Base-by-base conservation (phyloP, 768 basidiomycete genomes). In the Austroboletus eburneus region DNA sequence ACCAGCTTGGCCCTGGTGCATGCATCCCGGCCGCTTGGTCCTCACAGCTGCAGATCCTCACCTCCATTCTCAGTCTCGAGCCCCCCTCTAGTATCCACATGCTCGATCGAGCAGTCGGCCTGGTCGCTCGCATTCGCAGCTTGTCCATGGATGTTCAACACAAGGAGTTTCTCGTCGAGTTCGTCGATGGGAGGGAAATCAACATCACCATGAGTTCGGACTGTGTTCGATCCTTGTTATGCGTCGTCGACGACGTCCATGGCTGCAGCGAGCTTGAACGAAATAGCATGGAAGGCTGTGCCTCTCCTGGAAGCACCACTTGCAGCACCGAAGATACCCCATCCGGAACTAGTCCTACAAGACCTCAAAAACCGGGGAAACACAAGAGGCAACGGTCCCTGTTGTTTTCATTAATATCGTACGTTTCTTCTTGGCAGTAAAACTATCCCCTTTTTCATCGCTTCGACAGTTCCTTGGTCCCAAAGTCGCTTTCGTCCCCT, bases 331-430 rank as follows among this genome's bases (percentile, higher is more conserved):
- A 62, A 21, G 51, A 57, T 30, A 16, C 43, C 6, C 52, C 52
- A 1, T 39, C 50, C 21, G 41, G 18, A n/a, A 42, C 51, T 25
- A 35, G 49, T 25, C 55, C 66, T 30, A 55, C 64, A 9, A 55
- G 58, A 41, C 42, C 69, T 33, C 56, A 56, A 35, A 76, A 71
- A 56, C 54, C 54, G 3, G 57, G 68, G 34, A 77, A 75, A 51
- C 83, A 87, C 54, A 86, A 83, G n/a, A 85, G 80, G 54, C 80
- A 84, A 55, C 74, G 80, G 36, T 88, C 87, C 14, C 60, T 88
- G 49, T 69, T 87, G 39, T 84, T 82, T 76, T 76, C 82, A 7
- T 68, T 89, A 33, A 79, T 87, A 48, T 75, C 80, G 75, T 83
- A 67, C 49, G 52, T 56, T 9, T 12, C 9, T 30, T 2, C 22